Evolutionary conservation across 768 basidiomycete genomes (phyloP).

Genomic region (Steccherinum ochraceum): DNA sequence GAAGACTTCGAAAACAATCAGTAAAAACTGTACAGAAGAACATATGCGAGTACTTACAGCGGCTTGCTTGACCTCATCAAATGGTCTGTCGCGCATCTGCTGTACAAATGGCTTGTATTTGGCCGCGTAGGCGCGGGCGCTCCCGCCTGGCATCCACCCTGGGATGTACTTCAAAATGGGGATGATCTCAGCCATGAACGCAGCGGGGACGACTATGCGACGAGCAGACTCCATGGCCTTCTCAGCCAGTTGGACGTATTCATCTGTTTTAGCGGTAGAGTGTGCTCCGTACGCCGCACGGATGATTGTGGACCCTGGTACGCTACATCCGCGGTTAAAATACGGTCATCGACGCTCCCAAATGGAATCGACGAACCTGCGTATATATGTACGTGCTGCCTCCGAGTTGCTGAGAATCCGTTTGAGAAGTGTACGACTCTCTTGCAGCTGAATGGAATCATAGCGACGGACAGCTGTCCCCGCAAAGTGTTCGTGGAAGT

Average conservation of each 20-base stretch:
- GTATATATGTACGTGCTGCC: not conserved
- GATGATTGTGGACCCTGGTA: not conserved
- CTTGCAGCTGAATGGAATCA: not conserved
- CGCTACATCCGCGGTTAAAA: too few relatives aligned
- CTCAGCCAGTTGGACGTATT: not conserved
- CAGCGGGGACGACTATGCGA: not conserved
- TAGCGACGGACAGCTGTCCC: not conserved
- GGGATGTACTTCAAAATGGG: constrained; percentile 1
- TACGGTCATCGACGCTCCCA: too few relatives aligned
- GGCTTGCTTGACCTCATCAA: constrained; percentile 2
- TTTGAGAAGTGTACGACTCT: not conserved
- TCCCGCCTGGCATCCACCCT: constrained; percentile 4
- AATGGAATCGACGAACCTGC: not conserved
- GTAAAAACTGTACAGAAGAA: too few relatives aligned
- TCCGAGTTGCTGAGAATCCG: not conserved
- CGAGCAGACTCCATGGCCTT: not conserved
- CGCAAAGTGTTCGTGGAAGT: not conserved
- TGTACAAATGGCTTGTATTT: not conserved
- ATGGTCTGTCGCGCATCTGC: constrained; percentile 1
- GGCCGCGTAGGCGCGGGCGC: not conserved
- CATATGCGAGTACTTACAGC: not conserved
- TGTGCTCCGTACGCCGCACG: not conserved
- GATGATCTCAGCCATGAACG: not conserved
- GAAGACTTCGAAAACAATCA: too few relatives aligned
- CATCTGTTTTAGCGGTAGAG: not conserved